Percentiles rank a stretch among this genome's conserved stretches.
These are phyloP conservation scores for Cenococcum geophilum DNA, from an alignment of 495 filamentous ascomycete species.

Conservation along the genomic window DNA sequence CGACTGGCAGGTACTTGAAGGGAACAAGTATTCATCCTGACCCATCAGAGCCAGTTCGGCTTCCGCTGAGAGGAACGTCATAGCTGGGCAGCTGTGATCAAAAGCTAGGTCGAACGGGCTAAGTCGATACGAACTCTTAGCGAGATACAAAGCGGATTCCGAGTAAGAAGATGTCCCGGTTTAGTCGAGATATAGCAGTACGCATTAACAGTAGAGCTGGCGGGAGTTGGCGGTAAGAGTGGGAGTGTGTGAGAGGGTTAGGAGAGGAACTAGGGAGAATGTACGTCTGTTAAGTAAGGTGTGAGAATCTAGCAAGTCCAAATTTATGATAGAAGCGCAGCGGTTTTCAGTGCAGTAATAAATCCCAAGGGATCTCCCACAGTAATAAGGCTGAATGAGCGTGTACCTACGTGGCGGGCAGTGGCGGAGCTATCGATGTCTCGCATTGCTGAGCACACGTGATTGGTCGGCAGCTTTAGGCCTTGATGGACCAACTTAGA, in stretches of 20 bases:
- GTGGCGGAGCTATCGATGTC: slow-evolving; percentile 28
- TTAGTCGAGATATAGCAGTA: not conserved
- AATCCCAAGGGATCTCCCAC: slow-evolving; percentile 15
- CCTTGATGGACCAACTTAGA: not conserved
- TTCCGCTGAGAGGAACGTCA: slow-evolving; percentile 36
- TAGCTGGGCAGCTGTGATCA: not conserved
- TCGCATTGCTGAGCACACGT: slow-evolving; percentile 19
- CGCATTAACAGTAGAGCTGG: not conserved
- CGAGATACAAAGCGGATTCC: not conserved
- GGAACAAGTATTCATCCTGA: slow-evolving; percentile 33
- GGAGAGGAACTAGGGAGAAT: not conserved
- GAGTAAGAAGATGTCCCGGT: not conserved
- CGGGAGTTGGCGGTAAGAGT: not conserved
- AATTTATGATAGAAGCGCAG: slow-evolving; percentile 16
- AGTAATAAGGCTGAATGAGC: slow-evolving; percentile 26
- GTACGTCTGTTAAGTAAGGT: slow-evolving; percentile 12
- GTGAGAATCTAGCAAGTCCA: slow-evolving; percentile 13
- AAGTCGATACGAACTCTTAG: not conserved
- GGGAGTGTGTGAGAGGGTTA: not conserved
- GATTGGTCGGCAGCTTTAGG: slow-evolving; percentile 19
- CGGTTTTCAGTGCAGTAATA: slow-evolving; percentile 18
- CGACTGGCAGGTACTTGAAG: slow-evolving; percentile 26
- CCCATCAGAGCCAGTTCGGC: slow-evolving; percentile 32
- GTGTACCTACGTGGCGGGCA: slow-evolving; percentile 19
- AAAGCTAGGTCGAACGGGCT: not conserved